These are phyloP conservation scores for Penicillium sp. DNA, from an alignment of 2,329 filamentous ascomycete species.

Conservation along the genomic window DNA sequence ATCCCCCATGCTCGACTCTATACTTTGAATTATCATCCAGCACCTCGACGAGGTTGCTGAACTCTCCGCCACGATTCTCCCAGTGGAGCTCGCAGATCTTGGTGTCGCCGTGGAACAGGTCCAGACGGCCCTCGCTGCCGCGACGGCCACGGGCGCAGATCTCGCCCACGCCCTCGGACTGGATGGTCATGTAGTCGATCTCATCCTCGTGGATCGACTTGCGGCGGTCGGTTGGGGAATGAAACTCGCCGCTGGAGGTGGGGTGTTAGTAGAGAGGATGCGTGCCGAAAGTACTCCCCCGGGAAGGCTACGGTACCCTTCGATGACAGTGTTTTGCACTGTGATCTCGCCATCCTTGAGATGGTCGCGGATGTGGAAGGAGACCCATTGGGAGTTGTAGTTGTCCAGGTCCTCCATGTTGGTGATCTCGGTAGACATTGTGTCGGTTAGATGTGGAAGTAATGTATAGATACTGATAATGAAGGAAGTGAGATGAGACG, in stretches of 20 bases:
- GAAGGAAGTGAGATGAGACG: not conserved
- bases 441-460: not conserved
- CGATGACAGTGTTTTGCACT: slow-evolving; percentile 32
- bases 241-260: slow-evolving; percentile 29
- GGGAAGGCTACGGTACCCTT: slow-evolving; percentile 22
- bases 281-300: too few species aligned
- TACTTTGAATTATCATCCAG: slow-evolving; percentile 29
- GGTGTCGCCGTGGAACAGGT: slow-evolving; percentile 32
- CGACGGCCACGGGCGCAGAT: slow-evolving; percentile 33
- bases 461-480: not conserved
- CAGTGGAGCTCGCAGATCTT: slow-evolving; percentile 38
- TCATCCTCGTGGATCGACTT: slow-evolving; percentile 31
- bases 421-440: not conserved
- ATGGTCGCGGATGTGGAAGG: slow-evolving; percentile 33
- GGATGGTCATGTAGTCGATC: slow-evolving; percentile 33
- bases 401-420: slow-evolving; percentile 17
- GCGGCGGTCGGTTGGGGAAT: slow-evolving; percentile 24
- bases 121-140: slow-evolving; percentile 36
- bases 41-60: slow-evolving; percentile 30
- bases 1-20: slow-evolving; percentile 31
- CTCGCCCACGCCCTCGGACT: slow-evolving; percentile 31
- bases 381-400: slow-evolving; percentile 32
- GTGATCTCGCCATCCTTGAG: slow-evolving; percentile 27
- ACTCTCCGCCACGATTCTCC: slow-evolving; percentile 31
- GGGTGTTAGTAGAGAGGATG: slow-evolving; percentile 4